Conservation (phyloP, 805 yeast species). For the Cyberlindnera subsufficiens region DNA sequence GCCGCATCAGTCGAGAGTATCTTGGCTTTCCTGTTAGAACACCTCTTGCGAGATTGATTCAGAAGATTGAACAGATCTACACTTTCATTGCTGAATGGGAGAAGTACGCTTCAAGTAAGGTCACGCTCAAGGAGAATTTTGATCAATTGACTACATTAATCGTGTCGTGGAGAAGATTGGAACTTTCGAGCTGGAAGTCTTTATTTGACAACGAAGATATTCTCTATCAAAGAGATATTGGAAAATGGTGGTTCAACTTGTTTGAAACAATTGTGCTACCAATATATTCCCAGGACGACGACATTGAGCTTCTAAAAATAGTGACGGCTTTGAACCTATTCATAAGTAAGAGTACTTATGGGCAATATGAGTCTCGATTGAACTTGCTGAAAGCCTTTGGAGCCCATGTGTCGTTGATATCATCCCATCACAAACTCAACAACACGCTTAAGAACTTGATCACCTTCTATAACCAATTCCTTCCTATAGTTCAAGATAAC, state of each 20-base stretch:
- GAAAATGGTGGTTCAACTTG: constrained; percentile 89
- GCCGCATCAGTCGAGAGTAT: constrained; percentile 60
- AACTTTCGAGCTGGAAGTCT: constrained; percentile 78
- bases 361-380: constrained; percentile 64
- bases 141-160: constrained; percentile 60
- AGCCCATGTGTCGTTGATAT: constrained; percentile 38
- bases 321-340: constrained; percentile 65
- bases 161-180: constrained; percentile 88
- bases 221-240: constrained; percentile 41
- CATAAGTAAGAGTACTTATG: constrained; percentile 68
- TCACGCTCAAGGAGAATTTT: constrained; percentile 51
- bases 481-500: constrained; percentile 38
- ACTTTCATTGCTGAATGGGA: constrained; percentile 89
- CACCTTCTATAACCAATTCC: constrained; percentile 63
- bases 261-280: constrained; percentile 71
- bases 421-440: constrained; percentile 22
- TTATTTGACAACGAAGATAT: constrained; percentile 62
- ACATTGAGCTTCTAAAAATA: constrained; percentile 29
- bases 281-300: constrained; percentile 30
- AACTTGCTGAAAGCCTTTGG: constrained; percentile 59
- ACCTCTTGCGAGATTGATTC: constrained; percentile 73
- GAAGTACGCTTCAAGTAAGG: constrained; percentile 77
- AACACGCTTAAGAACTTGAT: constrained; percentile 52
- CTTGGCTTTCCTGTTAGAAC: constrained; percentile 53
- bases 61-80: constrained; percentile 82